Conservation (phyloP, 2,329 filamentous ascomycete genomes). For the Daldinia sp. region DNA sequence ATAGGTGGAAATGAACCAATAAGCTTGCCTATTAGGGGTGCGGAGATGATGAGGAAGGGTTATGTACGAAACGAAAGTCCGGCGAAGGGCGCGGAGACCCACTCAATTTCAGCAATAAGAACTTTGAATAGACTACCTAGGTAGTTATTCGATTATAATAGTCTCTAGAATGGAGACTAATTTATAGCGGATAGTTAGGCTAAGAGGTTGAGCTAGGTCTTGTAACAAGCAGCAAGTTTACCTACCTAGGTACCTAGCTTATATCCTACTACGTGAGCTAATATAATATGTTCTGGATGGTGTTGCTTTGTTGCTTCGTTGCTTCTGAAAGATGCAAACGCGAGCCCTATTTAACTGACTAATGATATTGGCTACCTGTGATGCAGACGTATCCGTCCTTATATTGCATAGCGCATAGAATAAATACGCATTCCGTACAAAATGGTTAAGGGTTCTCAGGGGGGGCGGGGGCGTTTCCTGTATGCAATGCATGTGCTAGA, state of each 20-base stretch:
- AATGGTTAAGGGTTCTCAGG: background rate
- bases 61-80: background rate
- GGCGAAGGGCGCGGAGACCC: constrained; percentile 26
- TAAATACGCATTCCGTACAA: background rate
- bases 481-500: background rate
- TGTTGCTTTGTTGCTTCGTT: background rate
- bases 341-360: background rate
- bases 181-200: background rate
- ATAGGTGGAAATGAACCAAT: constrained; percentile 8
- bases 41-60: constrained; percentile 17
- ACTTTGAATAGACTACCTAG: background rate
- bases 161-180: background rate
- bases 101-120: constrained; percentile 20
- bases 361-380: background rate
- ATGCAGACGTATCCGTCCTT: background rate
- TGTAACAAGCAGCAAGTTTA: background rate
- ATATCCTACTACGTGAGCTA: background rate
- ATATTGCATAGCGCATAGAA: background rate
- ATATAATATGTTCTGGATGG: background rate
- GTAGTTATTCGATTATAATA: background rate
- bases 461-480: background rate
- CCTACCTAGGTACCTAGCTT: too few species aligned
- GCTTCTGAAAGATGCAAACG: constrained; percentile 7
- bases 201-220: background rate
- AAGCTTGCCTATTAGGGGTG: constrained; percentile 4